A percentile compares a stretch with the other conserved stretches of the same genome.
phyloP scores from a whole-genome alignment of 306 rosid genomes.

The Rosa rugosa region DNA sequence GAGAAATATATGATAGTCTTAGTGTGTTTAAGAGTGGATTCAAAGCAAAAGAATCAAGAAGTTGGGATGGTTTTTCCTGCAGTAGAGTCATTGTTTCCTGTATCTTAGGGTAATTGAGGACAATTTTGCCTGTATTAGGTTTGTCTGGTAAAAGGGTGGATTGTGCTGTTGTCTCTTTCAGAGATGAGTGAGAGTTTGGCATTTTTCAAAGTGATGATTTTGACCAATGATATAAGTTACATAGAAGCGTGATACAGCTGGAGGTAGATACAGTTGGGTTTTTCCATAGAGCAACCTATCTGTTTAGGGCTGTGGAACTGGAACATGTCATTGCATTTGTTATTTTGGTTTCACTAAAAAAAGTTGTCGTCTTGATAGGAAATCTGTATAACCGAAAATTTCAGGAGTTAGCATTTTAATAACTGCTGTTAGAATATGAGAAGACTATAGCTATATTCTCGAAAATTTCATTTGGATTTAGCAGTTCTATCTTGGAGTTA shows the following conservation, averaged over 20 bases:
- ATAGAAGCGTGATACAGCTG: background rate
- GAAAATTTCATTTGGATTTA: constrained; percentile 9
- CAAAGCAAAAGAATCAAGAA: background rate
- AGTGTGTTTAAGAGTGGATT: background rate
- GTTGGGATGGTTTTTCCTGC: background rate
- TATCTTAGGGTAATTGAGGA: background rate
- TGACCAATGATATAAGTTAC: background rate
- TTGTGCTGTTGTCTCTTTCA: background rate
- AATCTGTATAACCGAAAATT: background rate
- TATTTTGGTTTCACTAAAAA: background rate
- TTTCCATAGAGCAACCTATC: background rate
- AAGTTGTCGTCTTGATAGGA: background rate
- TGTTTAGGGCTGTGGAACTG: background rate
- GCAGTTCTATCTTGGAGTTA: background rate
- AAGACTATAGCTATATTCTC: background rate
- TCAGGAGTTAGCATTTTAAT: background rate
- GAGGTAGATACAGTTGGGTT: background rate
- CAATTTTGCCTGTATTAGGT: background rate
- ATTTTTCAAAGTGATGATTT: background rate
- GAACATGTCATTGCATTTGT: background rate
- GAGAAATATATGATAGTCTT: background rate
- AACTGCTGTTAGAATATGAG: background rate
- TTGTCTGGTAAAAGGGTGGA: background rate
- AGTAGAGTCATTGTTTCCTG: background rate
- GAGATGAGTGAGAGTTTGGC: constrained; percentile 3